These are phyloP conservation scores for Nakazawaea ishiwadae DNA, from an alignment of 805 yeast species.

Conservation along the genomic window DNA sequence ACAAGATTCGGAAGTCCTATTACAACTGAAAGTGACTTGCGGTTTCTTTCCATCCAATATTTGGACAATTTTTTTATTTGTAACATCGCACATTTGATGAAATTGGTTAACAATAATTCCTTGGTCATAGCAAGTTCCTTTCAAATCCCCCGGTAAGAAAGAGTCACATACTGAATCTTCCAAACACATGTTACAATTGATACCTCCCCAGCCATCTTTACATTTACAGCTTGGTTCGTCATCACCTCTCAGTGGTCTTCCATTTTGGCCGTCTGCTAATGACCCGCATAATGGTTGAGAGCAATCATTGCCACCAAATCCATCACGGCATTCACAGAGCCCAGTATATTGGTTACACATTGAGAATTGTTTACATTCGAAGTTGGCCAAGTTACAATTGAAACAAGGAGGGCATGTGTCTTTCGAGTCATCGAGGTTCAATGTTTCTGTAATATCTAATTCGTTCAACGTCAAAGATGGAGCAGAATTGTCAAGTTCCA, in stretches of 20 bases:
- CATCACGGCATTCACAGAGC: constrained; percentile 85
- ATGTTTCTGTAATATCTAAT: not conserved
- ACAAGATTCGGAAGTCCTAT: constrained; percentile 59
- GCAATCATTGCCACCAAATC: constrained; percentile 94
- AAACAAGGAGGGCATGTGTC: constrained; percentile 79
- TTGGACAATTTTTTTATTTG: constrained; percentile 78
- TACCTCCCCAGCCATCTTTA: constrained; percentile 86
- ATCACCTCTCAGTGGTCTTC: constrained; percentile 60
- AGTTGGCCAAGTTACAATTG: constrained; percentile 90
- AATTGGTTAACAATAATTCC: constrained; percentile 79
- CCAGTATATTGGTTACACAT: constrained; percentile 87
- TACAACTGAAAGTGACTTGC: constrained; percentile 89
- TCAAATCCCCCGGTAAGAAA: constrained; percentile 76
- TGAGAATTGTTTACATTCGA: constrained; percentile 86
- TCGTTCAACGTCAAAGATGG: not conserved
- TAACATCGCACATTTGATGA: constrained; percentile 93
- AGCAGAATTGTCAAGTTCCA: not conserved
- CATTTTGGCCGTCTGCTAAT: constrained; percentile 52
- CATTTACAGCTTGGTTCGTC: constrained; percentile 56
- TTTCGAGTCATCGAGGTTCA: not conserved
- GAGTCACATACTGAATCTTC: constrained; percentile 73
- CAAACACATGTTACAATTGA: constrained; percentile 86
- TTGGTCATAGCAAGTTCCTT: constrained; percentile 84
- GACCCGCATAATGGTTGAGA: constrained; percentile 85
- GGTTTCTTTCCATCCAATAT: constrained; percentile 79